Base-by-base conservation (phyloP, 345 rosid genomes). In the Heritiera fomes region DNA sequence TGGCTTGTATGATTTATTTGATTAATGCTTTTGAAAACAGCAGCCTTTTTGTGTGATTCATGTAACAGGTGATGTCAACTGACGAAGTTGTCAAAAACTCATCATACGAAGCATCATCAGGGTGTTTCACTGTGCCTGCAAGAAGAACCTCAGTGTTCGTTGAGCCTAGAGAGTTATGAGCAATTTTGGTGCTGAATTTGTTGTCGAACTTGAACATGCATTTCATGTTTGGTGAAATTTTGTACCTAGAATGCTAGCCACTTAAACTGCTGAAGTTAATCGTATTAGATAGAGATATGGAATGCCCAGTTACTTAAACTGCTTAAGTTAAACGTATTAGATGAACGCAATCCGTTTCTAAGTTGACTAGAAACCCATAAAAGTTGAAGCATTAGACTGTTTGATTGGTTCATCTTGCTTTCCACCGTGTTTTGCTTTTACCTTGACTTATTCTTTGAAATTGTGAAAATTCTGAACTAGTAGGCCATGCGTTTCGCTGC, bases 401-500 rank as follows among this genome's bases (percentile, higher is more conserved):
- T 34, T 34, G 38, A 34, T 34, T 34, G 38, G 1, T 34, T 34
- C 38, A 34, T 34, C 3, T 34, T 34, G 38, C 38, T 34, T 34
- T 34, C 38, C 3, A 34, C 38, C 3, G 38, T 34, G 2, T 34
- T 34, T 34, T 34, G 38, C 47, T 75, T 46, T 47, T 52, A 10
- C 10, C 32, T 56, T 17, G 60, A 50, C 32, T 68, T 40, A 3
- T 45, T 10, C 69, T 73, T 43, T 66, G 47, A 6, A 45, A n/a
- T 17, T 23, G 17, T 72, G 45, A 3, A 77, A 89, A 96, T 98
- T 91, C 3, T 34, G 98, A 98, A 46, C 87, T 97, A 0, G 99
- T 97, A 0, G 99, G 98, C 66, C 98, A 94, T 83, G 99, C 99
- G 43, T 97, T 97, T 82, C 98, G 98, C 41, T 94, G 99, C 75